A percentile compares a stretch with the other conserved stretches of the same genome.
These are phyloP conservation scores for Aquanectria penicillioides DNA, from an alignment of 2,329 filamentous ascomycete species.

Conservation along the genomic window DNA sequence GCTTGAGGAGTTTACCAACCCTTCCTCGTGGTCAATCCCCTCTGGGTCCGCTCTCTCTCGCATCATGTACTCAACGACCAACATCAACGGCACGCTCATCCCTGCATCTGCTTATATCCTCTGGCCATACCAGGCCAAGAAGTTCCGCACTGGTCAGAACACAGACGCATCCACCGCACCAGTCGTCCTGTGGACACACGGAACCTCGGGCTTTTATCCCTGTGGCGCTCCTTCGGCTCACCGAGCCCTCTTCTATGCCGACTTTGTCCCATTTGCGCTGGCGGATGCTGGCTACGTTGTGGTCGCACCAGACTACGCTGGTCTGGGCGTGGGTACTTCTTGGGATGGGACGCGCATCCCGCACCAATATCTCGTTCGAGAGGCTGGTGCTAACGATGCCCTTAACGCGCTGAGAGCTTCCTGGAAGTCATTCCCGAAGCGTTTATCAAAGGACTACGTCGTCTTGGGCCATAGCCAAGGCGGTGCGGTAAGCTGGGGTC, in stretches of 20 bases:
- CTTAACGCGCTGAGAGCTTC: constrained; percentile 55
- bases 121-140: constrained; percentile 21
- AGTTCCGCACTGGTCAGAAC: neutral
- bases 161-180: constrained; percentile 18
- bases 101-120: constrained; percentile 22
- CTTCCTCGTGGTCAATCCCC: constrained; percentile 8
- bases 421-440: constrained; percentile 48
- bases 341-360: constrained; percentile 48
- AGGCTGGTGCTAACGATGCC: constrained; percentile 54
- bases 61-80: constrained; percentile 20
- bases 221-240: constrained; percentile 51
- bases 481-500: constrained; percentile 53
- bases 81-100: constrained; percentile 26
- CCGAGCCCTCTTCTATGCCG: constrained; percentile 52
- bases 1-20: constrained; percentile 24
- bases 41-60: constrained; percentile 16
- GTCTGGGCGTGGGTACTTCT: constrained; percentile 50
- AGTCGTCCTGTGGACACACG: constrained; percentile 55
- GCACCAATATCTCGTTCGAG: constrained; percentile 52
- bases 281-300: constrained; percentile 54
- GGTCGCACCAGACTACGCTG: constrained; percentile 56
- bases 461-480: constrained; percentile 59
- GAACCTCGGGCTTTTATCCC: constrained; percentile 53
- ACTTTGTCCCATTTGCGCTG: constrained; percentile 48
- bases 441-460: constrained; percentile 50